Evolutionary conservation across 768 basidiomycete genomes (phyloP).

Genomic region (Sporobolomyces pararoseus): DNA sequence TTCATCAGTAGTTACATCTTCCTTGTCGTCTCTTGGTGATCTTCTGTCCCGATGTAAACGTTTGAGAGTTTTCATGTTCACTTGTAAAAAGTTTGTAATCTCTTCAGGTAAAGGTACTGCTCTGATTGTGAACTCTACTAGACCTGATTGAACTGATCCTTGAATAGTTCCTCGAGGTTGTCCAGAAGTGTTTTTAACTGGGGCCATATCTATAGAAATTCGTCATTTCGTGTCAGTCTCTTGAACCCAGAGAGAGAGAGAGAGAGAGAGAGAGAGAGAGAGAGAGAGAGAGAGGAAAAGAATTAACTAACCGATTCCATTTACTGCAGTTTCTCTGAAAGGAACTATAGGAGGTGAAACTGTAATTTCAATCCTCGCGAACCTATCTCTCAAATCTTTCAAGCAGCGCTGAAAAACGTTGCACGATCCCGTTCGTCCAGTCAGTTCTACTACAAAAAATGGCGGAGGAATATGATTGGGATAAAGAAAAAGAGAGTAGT

Average conservation of each 20-base stretch:
- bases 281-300: no score
- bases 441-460: no score
- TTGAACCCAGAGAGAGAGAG: no score
- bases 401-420: constrained; percentile 68
- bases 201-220: constrained; percentile 68
- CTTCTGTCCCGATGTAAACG: constrained; percentile 57
- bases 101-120: constrained; percentile 69
- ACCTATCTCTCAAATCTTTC: constrained; percentile 91
- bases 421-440: no score
- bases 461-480: no score
- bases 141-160: constrained; percentile 63
- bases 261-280: no score
- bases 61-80: constrained; percentile 65
- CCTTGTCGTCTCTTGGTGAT: constrained; percentile 30
- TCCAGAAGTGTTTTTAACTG: constrained; percentile 67
- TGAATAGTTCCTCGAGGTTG: constrained; percentile 72
- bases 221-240: background rate
- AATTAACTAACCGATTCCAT: constrained; percentile 65
- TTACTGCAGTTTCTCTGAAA: constrained; percentile 90
- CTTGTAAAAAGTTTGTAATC: constrained; percentile 71
- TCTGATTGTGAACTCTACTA: constrained; percentile 79
- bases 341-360: constrained; percentile 94
- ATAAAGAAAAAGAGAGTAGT: no score
- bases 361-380: constrained; percentile 87
- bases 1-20: background rate